Base-by-base conservation (phyloP, 306 rosid species). In the Carpinus fangiana region DNA sequence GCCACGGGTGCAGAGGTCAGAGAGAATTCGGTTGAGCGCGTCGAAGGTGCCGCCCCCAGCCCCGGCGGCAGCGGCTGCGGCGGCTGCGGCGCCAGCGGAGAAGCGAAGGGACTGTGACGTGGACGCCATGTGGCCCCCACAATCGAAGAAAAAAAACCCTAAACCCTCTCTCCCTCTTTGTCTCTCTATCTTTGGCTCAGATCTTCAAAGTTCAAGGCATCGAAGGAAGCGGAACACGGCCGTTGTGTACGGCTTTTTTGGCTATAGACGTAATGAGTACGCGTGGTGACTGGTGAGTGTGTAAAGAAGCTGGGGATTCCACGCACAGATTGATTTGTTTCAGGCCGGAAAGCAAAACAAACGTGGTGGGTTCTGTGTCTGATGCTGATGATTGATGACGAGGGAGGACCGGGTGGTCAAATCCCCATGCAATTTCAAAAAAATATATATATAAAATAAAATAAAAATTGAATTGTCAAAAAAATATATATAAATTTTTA, bases 1-100 rank as follows among this genome's bases (percentile, higher is more conserved):
- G 65, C 90, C 97, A 18, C 99, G 98, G 53, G 90, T 87, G 89
- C 96, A 95, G 83, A 95, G 96, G 88, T 92, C 98, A 18, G 86
- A 80, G 50, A 95, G 88, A 78, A 91, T 92, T 26, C 97, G 98
- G 75, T 89, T 95, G 64, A 95, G 98, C 1, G 93, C 88, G 61
- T 93, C 98, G 50, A 85, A 88, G 76, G 83, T 90, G 18, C 90
- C 93, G 20, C 88, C 88, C 9, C 80, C 62, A 3, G 82, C 81
- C 28, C 82, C 81, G 23, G 76, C 86, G 87, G 55, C 97, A 86
- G 83, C 85, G 90, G 28, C 90, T 56, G 90, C 90, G 90, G 90
- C 78, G 1, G 91, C 80, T 43, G 96, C 86, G 7, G 72, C 51
- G 43, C 72, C 51, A 7, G 51, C 31, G 13, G 72, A 66, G 72